Base-by-base conservation (phyloP, 805 yeast species). In the Candida quercuum region DNA sequence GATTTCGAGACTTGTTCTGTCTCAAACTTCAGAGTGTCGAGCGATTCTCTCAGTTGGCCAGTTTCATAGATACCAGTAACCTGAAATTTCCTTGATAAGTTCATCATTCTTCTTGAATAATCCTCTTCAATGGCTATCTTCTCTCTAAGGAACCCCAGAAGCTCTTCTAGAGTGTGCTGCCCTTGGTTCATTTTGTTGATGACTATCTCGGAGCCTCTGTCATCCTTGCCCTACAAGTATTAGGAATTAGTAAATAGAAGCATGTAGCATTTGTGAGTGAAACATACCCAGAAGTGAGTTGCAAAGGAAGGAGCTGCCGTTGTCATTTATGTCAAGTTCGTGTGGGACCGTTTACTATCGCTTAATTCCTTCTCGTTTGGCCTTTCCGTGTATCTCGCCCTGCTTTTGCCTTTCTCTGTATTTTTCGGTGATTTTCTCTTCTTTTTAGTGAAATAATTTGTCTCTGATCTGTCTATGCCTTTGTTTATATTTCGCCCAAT, bases 121-220 rank as follows among this genome's bases (percentile, higher is more conserved):
- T 87, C 95, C 42, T 78, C 82, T 50, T 86, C 96, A 28, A 87
- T 71, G 13, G 73, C 64, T 1, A 73, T 61, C 27, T 81, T 62
- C 39, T 78, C 84, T 41, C 65, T 71, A 57, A 75, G 76, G 43
- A 71, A 76, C 1, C 51, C 47, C 8, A 63, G 54, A 14, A 80
- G 49, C 22, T 69, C 73, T 21, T 76, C 78, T 34, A 74, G 59
- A 1, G 93, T 80, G 33, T 68, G 70, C 28, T 73, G 65, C 8
- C 87, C 76, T 41, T 74, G 69, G 47, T 74, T 71, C 65, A 82
- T 71, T 41, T 80, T 72, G 43, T 65, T 69, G 36, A 74, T 68
- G 15, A 86, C 60, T 10, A 69, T 66, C 12, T 62, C 63, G 31
- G 76, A 74, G 5, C 93, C 87, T 31, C 70, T 61, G 35, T 77